Evolutionary conservation across 208 protist genomes (phyloP).

Genomic region (Trypanosoma theileri): DNA sequence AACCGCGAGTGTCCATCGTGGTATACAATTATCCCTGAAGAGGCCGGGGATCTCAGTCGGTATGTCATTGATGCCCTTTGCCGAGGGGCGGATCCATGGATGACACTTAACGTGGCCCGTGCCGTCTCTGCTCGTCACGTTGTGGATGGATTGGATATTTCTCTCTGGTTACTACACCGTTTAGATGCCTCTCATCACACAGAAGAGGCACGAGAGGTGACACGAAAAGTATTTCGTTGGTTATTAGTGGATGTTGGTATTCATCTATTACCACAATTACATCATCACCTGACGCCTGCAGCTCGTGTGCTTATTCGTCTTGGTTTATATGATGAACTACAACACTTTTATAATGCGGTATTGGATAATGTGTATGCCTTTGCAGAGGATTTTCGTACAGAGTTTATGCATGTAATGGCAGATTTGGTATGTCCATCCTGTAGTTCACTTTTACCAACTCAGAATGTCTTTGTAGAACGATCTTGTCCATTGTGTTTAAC

Average conservation of each 20-base stretch:
- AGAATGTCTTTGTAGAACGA: constrained; percentile 66
- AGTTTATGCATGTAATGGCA: constrained; percentile 69
- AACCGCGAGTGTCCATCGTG: constrained; percentile 73
- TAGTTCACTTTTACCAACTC: constrained; percentile 48
- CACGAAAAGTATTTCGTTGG: constrained; percentile 77
- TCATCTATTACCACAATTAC: constrained; percentile 69
- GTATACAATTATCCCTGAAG: constrained; percentile 50
- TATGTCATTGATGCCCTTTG: constrained; percentile 70
- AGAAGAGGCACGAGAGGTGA: constrained; percentile 62
- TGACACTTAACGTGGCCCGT: constrained; percentile 76
- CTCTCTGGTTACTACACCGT: constrained; percentile 77
- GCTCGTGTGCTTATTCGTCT: constrained; percentile 73
- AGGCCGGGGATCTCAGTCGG: constrained; percentile 59
- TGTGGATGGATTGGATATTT: constrained; percentile 80
- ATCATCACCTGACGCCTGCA: constrained; percentile 71
- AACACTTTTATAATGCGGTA: constrained; percentile 75
- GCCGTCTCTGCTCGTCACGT: constrained; percentile 54
- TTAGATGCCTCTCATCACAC: constrained; percentile 75
- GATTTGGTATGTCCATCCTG: constrained; percentile 80
- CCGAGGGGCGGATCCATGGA: constrained; percentile 78
- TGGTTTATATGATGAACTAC: constrained; percentile 64
- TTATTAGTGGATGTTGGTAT: constrained; percentile 78
- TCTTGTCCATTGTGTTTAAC: constrained; percentile 67
- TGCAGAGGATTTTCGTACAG: constrained; percentile 50
- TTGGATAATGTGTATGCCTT: constrained; percentile 77